A percentile compares a stretch with the other conserved stretches of the same genome.
These are phyloP conservation scores for Babesia bigemina DNA, from an alignment of 169 alveolate species.

Conservation along the genomic window DNA sequence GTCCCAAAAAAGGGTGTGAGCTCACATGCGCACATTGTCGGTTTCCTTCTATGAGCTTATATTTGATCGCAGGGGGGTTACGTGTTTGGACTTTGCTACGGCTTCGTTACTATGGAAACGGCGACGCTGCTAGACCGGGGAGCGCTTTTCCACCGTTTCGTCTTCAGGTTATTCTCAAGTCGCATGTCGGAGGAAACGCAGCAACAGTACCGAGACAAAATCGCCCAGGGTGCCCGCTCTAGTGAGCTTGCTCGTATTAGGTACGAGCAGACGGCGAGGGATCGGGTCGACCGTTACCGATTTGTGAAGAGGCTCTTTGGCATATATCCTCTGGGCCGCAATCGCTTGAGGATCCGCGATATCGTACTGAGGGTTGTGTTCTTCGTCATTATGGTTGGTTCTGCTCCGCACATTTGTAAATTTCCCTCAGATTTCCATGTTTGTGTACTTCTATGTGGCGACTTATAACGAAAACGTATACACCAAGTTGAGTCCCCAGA, in stretches of 20 bases:
- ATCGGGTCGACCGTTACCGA: neutral
- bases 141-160: constrained; percentile 39
- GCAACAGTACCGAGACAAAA: neutral
- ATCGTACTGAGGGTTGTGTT: constrained; percentile 3
- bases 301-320: constrained; percentile 3
- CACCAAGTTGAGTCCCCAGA: neutral
- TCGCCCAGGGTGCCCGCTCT: constrained; percentile 1
- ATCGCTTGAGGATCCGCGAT: constrained; percentile 26
- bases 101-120: constrained; percentile 77
- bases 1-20: neutral
- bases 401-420: neutral
- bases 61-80: constrained; percentile 73
- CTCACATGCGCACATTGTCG: constrained; percentile 15
- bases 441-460: constrained; percentile 7
- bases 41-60: neutral
- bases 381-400: neutral
- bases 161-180: neutral
- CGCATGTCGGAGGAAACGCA: neutral
- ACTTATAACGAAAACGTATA: constrained; percentile 2
- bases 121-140: constrained; percentile 75
- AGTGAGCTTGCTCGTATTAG: constrained; percentile 24
- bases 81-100: constrained; percentile 76
- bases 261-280: constrained; percentile 30
- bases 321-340: constrained; percentile 21
- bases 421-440: neutral